Evolutionary conservation across 169 alveolate genomes (phyloP), one percentile per base, ranked within the genome.

Genomic region (Ophryocystis elektroscirrha): DNA sequence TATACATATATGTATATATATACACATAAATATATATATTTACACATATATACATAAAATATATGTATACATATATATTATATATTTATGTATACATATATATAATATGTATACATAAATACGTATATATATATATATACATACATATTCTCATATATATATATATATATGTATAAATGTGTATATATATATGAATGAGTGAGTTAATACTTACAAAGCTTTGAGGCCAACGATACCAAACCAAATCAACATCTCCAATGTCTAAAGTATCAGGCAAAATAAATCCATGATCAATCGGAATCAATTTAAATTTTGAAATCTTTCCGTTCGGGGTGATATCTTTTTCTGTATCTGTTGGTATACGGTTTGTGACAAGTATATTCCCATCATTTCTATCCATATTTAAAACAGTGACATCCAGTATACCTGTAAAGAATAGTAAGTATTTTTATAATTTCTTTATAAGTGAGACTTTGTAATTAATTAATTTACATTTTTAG

Each of bases 231-330:
- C 79, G 87, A 63, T 79, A 83, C 99, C 99, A 93, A 15, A 86
- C 92, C 49, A 89, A 63, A 43, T 93, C 99, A 62, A 85, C 75
- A 38, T 87, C 84, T n/a, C 89, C 84, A 1, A 93, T 91, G 61
- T 88, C 95, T 28, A 90, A 69, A 35, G 73, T 83, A 63, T 87
- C 96, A 5, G 99, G 96, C 61, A 93, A 67, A 32, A 90, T 79
- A 38, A 88, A 65, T 0, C 97, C 96, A 71, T 93, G 98, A 64
- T 93, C 99, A 25, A 93, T 89, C n/a, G 99, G 99, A 15, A 93
- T 76, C 32, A 93, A 75, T 51, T 85, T 81, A 66, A 48, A 67
- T 63, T 67, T 67, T 3, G 75, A 55, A 23, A 51, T 62, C 41
- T 61, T 62, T 0, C 75, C 75, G 20, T 67, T 71, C 6, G 75